Evolutionary conservation across 768 basidiomycete species (phyloP).

Genomic region (Mrakia gelida): DNA sequence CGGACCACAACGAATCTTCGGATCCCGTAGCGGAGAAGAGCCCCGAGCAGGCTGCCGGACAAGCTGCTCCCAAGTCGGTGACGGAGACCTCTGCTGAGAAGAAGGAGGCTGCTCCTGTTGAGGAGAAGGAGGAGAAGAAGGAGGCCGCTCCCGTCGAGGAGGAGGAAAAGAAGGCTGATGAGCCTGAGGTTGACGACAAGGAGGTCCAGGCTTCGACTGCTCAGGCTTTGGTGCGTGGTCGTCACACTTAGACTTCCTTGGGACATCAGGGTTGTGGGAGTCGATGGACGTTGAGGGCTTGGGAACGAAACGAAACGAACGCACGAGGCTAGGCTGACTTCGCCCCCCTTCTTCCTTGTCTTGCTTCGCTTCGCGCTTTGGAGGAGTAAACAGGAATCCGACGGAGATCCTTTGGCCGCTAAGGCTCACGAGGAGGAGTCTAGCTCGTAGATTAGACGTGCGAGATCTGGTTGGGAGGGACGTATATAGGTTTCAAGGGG

Average conservation of each 20-base stretch:
- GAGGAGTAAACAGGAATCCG: neutral
- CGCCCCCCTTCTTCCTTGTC: neutral
- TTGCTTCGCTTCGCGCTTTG: neutral
- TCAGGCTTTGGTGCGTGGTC: neutral
- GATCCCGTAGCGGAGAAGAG: neutral
- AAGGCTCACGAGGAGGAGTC: conserved; percentile 2
- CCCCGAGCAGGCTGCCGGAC: neutral
- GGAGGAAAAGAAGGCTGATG: neutral
- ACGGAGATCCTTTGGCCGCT: neutral
- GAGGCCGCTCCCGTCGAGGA: neutral
- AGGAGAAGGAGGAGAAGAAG: neutral
- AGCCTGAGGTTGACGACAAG: neutral
- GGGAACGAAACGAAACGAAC: too few relatives aligned
- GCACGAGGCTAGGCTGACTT: neutral
- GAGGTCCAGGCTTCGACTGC: neutral
- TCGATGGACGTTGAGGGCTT: neutral
- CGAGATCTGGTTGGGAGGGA: neutral
- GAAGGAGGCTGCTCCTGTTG: neutral
- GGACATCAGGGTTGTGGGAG: neutral
- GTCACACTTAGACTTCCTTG: neutral
- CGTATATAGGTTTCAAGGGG: neutral
- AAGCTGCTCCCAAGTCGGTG: neutral
- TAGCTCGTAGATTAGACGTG: neutral
- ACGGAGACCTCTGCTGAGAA: neutral
- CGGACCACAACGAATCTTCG: neutral